Evolutionary conservation across 352 stramenopile species (phyloP).

Genomic region (Thalassiosira delicatula): DNA sequence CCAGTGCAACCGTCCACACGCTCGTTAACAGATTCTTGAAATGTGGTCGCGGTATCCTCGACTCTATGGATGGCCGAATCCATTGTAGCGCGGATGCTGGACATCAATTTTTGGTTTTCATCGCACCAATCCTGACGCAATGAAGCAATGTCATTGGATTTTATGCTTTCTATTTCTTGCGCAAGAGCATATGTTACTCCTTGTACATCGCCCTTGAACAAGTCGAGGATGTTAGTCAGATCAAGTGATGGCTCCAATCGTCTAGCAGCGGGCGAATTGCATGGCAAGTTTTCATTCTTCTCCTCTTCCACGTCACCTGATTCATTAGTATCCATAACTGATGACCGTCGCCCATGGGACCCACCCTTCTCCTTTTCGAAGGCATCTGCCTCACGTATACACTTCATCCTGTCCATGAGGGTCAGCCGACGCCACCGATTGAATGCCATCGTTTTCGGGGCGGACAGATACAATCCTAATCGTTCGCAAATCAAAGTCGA

Average conservation of each 20-base stretch:
- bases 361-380: too few relatives aligned
- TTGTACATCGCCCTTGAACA: conserved; percentile 52
- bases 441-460: conserved; percentile 29
- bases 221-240: conserved; percentile 36
- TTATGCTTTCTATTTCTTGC: conserved; percentile 56
- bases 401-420: conserved; percentile 43
- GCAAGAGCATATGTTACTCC: conserved; percentile 52
- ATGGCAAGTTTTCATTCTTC: conserved; percentile 4
- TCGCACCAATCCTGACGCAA: conserved; percentile 37
- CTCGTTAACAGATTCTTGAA: conserved; percentile 30
- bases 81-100: conserved; percentile 21
- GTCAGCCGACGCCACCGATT: conserved; percentile 59
- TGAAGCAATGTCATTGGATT: conserved; percentile 43
- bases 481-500: conserved; percentile 44
- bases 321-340: too few relatives aligned
- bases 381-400: conserved; percentile 10
- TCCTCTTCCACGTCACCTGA: conserved; percentile 15
- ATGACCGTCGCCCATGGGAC: too few relatives aligned
- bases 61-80: conserved; percentile 39
- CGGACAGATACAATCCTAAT: conserved; percentile 25
- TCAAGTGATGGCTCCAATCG: conserved; percentile 2
- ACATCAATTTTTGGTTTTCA: conserved; percentile 42
- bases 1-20: conserved; percentile 39
- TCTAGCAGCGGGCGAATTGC: neutral
- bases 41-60: conserved; percentile 20